Base-by-base conservation (phyloP, 2,329 filamentous ascomycete species). In the Xylaria sp. region DNA sequence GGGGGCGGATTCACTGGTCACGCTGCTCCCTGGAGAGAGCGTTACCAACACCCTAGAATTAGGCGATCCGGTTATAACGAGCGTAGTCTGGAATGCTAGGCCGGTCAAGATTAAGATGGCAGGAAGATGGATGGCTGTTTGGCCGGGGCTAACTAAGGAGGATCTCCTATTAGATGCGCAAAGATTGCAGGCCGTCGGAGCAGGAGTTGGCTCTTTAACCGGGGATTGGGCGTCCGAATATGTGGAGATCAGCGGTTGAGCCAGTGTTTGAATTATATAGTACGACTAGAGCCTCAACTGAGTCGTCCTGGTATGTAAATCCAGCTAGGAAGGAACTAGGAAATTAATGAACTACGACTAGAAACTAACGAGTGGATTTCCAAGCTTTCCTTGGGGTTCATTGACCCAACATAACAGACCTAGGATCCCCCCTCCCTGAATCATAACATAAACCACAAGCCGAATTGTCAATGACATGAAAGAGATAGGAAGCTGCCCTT, bases 71-170 rank as follows among this genome's bases (percentile, higher is more conserved):
- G 50, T 39, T 27, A 19, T 61, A 11, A 39, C 63, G 12, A 24
- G 39, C 14, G 2, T 7, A 32, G 17, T 50, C 11, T 65, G 48
- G 50, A 50, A 61, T 32, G 30, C 48, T 45, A 48, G 63, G 2
- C 56, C 63, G 14, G 56, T 14, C 9, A 65, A 42, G 19, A 56
- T 65, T 19, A 51, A 8, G 50, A 55, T 65, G 24, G 39, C 51
- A 39, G 56, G 63, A n/a, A 60, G 50, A 50, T 61, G 56, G 63
- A 61, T 65, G 56, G 63, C 56, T 32, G 56, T 61, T 19, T 65
- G 50, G 56, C 63, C 63, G 7, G 48, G 21, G 19, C 39, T 55
- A 17, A 65, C 50, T 2, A 60, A 55, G 27, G 63, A 55, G 39
- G 50, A 65, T n/a, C 36, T 61, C 3, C 4, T 65, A n/a, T 50